These are phyloP conservation scores for Metarhizium album DNA, from an alignment of 2,329 filamentous ascomycete species.

Conservation along the genomic window DNA sequence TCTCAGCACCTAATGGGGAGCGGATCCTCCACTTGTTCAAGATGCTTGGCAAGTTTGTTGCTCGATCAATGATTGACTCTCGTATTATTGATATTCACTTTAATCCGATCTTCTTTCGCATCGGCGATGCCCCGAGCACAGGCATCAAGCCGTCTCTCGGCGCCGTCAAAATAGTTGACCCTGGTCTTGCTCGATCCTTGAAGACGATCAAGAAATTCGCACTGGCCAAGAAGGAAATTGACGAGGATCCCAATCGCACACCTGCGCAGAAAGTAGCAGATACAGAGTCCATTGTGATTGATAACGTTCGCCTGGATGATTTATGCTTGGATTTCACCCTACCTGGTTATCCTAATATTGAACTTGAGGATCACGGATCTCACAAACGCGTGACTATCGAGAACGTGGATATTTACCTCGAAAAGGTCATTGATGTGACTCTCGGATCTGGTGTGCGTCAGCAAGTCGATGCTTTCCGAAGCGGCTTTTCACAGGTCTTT, in stretches of 20 bases:
- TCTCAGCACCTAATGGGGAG: conserved; percentile 66
- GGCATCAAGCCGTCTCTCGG: conserved; percentile 73
- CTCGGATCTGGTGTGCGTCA: conserved; percentile 77
- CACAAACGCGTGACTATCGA: conserved; percentile 72
- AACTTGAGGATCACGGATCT: conserved; percentile 65
- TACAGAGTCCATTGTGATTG: conserved; percentile 59
- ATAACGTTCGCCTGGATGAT: conserved; percentile 73
- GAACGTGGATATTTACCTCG: conserved; percentile 82
- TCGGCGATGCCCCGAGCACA: conserved; percentile 56
- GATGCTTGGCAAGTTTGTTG: conserved; percentile 92
- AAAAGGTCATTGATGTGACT: conserved; percentile 85
- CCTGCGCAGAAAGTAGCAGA: conserved; percentile 60
- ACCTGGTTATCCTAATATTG: conserved; percentile 80
- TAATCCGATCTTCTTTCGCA: conserved; percentile 95
- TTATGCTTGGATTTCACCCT: conserved; percentile 89
- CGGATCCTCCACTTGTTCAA: conserved; percentile 83
- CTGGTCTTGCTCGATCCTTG: conserved; percentile 74
- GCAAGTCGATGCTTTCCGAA: conserved; percentile 84
- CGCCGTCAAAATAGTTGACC: conserved; percentile 81
- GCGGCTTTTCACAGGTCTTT: conserved; percentile 92
- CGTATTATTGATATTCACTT: conserved; percentile 96
- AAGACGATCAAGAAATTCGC: conserved; percentile 82
- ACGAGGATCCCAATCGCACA: conserved; percentile 56
- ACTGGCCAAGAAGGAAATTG: conserved; percentile 69
- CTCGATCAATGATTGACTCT: conserved; percentile 95